Evolutionary conservation across 768 basidiomycete species (phyloP).

Genomic region (Gyrodon lividus): DNA sequence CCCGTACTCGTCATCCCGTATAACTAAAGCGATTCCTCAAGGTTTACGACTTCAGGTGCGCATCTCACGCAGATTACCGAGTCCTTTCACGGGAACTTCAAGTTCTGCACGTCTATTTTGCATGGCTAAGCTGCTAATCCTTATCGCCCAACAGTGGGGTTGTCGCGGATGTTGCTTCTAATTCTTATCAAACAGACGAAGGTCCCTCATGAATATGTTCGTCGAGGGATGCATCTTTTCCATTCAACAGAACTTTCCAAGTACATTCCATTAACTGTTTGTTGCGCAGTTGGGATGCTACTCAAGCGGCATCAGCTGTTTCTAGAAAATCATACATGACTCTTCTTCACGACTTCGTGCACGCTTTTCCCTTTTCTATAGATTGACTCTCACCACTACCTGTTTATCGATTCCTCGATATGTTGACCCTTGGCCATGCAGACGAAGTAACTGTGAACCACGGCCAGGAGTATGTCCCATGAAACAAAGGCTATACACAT

Average conservation of each 20-base stretch:
- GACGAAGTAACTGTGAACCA: not conserved
- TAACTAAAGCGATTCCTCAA: too few relatives aligned
- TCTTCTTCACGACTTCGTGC: not conserved
- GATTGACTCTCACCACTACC: not conserved
- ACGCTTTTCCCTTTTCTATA: not conserved
- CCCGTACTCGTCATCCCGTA: too few relatives aligned
- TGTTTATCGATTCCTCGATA: not conserved
- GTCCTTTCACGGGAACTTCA: not conserved
- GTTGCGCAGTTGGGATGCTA: not conserved
- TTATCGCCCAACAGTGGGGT: not conserved
- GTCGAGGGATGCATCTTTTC: not conserved
- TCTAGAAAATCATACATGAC: not conserved
- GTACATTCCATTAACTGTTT: not conserved
- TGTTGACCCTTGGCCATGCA: not conserved
- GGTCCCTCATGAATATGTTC: not conserved
- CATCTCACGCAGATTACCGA: too few relatives aligned
- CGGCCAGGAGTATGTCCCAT: not conserved
- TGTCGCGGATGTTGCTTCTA: not conserved
- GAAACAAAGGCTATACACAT: not conserved
- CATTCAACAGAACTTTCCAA: not conserved
- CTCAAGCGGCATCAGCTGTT: not conserved
- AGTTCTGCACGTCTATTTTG: not conserved
- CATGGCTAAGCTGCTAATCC: not conserved
- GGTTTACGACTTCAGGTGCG: not conserved
- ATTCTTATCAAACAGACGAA: not conserved